phyloP scores from a whole-genome alignment of 768 basidiomycete genomes.

The Phanerodontia chrysosporium region DNA sequence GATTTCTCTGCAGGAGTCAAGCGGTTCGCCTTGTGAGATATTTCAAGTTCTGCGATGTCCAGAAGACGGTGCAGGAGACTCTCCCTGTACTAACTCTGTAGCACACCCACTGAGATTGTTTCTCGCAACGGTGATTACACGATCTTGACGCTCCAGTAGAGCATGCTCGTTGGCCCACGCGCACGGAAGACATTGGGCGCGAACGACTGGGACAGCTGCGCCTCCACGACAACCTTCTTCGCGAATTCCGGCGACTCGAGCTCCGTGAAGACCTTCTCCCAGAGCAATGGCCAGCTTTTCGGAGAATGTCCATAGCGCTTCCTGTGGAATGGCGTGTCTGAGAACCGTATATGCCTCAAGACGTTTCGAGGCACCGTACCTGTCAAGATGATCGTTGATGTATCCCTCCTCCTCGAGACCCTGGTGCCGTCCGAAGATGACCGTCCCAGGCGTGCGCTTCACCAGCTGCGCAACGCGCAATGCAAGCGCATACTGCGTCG shows the following conservation, averaged over 20 bases:
- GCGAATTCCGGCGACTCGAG: conserved; percentile 21
- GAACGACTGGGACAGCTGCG: conserved; percentile 17
- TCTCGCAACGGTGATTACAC: too few species aligned
- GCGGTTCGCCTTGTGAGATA: too few species aligned
- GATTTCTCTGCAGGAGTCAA: too few species aligned
- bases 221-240: conserved; percentile 17
- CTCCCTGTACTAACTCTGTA: too few species aligned
- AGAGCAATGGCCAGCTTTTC: conserved; percentile 25
- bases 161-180: conserved; percentile 12
- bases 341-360: background rate
- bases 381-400: conserved; percentile 24
- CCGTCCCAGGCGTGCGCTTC: conserved; percentile 18
- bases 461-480: conserved; percentile 24
- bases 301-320: conserved; percentile 27
- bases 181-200: conserved; percentile 1
- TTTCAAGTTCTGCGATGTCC: too few species aligned
- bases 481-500: conserved; percentile 30
- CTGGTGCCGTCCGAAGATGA: conserved; percentile 32
- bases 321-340: conserved; percentile 7
- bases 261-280: conserved; percentile 25
- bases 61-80: too few species aligned
- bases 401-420: conserved; percentile 22
- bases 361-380: conserved; percentile 10
- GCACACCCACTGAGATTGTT: too few species aligned
- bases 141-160: conserved; percentile 26